These are phyloP conservation scores for Exophiala sp. DNA, from an alignment of 2,329 filamentous ascomycete species.

Conservation along the genomic window DNA sequence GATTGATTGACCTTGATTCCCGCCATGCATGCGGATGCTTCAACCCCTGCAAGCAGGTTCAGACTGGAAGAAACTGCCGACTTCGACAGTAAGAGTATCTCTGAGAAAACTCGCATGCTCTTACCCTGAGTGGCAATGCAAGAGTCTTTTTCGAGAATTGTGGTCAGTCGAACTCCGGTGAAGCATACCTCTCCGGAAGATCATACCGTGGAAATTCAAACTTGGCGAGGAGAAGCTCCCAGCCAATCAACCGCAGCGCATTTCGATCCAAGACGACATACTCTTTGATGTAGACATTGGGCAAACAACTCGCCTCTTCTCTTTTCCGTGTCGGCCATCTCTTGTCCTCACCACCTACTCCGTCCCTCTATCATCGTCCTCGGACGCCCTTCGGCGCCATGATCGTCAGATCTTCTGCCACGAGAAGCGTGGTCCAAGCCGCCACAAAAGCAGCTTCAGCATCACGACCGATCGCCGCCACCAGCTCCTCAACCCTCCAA, in stretches of 20 bases:
- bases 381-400: constrained; percentile 11
- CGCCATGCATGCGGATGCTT: too few relatives aligned
- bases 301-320: background rate
- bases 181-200: background rate
- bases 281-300: background rate
- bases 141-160: too few relatives aligned
- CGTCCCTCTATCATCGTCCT: constrained; percentile 1
- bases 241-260: background rate
- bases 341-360: background rate
- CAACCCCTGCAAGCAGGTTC: too few relatives aligned
- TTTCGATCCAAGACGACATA: constrained; percentile 1
- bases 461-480: constrained; percentile 43
- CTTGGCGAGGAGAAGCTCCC: background rate
- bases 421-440: constrained; percentile 31
- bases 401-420: constrained; percentile 31
- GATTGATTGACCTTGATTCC: too few relatives aligned
- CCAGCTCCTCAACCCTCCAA: constrained; percentile 39
- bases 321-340: background rate
- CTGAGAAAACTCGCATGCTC: too few relatives aligned
- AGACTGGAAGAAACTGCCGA: too few relatives aligned
- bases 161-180: background rate
- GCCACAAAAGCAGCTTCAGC: constrained; percentile 39
- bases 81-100: too few relatives aligned
- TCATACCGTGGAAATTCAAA: background rate
- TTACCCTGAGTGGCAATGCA: too few relatives aligned